Conservation (phyloP, 768 basidiomycete species). For the Pulveroboletus ravenelii region DNA sequence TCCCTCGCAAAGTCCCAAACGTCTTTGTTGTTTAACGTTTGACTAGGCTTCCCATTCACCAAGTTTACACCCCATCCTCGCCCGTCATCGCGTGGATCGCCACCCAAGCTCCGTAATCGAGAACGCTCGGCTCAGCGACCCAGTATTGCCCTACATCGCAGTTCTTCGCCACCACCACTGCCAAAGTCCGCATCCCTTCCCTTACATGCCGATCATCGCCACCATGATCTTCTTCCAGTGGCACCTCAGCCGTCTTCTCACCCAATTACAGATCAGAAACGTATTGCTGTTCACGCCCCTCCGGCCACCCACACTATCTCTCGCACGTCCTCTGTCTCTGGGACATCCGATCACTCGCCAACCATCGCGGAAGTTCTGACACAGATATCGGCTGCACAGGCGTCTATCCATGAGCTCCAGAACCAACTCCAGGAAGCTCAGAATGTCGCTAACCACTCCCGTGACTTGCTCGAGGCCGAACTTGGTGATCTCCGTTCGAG, state of each 20-base stretch:
- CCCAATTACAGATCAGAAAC: constrained; percentile 22
- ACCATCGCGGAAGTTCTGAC: constrained; percentile 69
- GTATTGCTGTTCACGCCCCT: constrained; percentile 25
- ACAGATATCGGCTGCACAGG: constrained; percentile 62
- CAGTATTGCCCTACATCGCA: constrained; percentile 42
- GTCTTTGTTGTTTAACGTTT: constrained; percentile 3
- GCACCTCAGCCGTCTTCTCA: constrained; percentile 22
- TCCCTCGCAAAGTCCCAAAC: constrained; percentile 3
- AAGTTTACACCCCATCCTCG: constrained; percentile 44
- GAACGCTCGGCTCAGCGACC: constrained; percentile 48
- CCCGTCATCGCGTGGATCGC: constrained; percentile 41
- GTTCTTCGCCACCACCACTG: constrained; percentile 75
- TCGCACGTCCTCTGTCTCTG: constrained; percentile 20
- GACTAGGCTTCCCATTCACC: constrained; percentile 47
- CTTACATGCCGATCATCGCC: constrained; percentile 52
- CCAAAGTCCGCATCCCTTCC: constrained; percentile 80
- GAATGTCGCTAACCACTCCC: constrained; percentile 51
- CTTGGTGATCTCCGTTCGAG: constrained; percentile 67
- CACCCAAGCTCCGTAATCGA: constrained; percentile 55
- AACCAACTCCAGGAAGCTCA: constrained; percentile 64
- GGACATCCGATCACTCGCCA: constrained; percentile 56
- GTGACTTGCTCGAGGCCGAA: constrained; percentile 62
- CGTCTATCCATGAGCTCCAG: constrained; percentile 62
- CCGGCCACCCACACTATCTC: constrained; percentile 22
- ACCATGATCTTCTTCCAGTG: constrained; percentile 25